phyloP scores from a whole-genome alignment of 2,329 filamentous ascomycete genomes.

The Claviceps lovelessii region DNA sequence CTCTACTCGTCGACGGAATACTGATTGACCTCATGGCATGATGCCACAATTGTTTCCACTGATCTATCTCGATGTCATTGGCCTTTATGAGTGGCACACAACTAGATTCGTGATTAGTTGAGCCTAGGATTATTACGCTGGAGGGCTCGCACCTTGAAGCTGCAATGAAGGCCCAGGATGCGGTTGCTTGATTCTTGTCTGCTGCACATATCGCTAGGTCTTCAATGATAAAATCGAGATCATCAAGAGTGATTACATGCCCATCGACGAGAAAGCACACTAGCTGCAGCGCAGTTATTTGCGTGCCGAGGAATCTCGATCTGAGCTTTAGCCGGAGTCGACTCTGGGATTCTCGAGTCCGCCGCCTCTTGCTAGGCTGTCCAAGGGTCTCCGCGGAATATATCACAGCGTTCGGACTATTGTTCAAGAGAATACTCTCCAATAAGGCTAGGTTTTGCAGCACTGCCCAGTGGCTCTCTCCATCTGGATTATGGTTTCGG shows the following conservation, averaged over 20 bases:
- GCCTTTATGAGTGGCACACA: constrained; percentile 14
- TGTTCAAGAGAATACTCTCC: constrained; percentile 31
- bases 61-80: constrained; percentile 22
- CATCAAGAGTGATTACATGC: constrained; percentile 31
- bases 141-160: constrained; percentile 50
- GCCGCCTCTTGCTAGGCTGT: constrained; percentile 39
- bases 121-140: background rate
- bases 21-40: constrained; percentile 56
- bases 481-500: constrained; percentile 35
- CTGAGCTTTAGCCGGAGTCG: constrained; percentile 35
- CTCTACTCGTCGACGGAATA: constrained; percentile 55
- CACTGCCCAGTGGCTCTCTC: constrained; percentile 46
- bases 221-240: constrained; percentile 40
- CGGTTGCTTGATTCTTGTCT: constrained; percentile 52
- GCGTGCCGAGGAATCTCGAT: constrained; percentile 28
- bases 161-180: constrained; percentile 76
- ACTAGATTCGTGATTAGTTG: constrained; percentile 15
- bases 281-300: constrained; percentile 40
- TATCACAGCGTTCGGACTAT: constrained; percentile 10
- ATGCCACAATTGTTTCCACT: constrained; percentile 67
- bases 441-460: constrained; percentile 45
- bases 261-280: constrained; percentile 41
- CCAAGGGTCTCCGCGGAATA: constrained; percentile 19
- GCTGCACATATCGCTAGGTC: constrained; percentile 44
- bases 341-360: constrained; percentile 26